These are phyloP conservation scores for Iodosphaeria phyllophila DNA, from an alignment of 2,329 filamentous ascomycete genomes.

Conservation along the genomic window DNA sequence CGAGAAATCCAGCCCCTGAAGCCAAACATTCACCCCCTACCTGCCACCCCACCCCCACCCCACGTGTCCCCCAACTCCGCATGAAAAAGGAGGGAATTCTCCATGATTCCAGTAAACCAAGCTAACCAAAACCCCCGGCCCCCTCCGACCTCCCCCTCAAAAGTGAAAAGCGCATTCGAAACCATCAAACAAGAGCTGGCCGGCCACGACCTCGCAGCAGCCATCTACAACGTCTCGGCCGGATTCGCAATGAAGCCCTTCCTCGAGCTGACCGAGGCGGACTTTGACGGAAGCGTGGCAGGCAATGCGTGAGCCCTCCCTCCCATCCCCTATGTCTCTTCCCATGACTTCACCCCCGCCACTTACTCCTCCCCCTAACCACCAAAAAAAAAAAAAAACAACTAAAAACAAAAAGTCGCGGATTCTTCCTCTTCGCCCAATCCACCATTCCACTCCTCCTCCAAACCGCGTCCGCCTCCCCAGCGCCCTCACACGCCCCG, in stretches of 20 bases:
- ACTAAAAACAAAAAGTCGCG: slow-evolving; percentile 20
- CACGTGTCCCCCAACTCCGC: too few species aligned
- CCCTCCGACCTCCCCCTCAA: too few species aligned
- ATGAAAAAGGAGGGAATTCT: too few species aligned
- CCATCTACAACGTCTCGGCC: slow-evolving; percentile 49
- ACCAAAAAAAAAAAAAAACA: not conserved
- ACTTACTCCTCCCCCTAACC: not conserved
- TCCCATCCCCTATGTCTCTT: not conserved
- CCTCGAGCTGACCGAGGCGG: slow-evolving; percentile 30
- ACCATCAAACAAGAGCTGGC: slow-evolving; percentile 36
- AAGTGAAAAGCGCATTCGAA: too few species aligned
- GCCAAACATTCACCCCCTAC: too few species aligned
- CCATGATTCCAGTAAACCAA: too few species aligned
- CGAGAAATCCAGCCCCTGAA: too few species aligned
- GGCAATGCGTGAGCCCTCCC: slow-evolving; percentile 26
- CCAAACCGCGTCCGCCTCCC: slow-evolving; percentile 24
- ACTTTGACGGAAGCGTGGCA: slow-evolving; percentile 26
- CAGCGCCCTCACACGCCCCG: slow-evolving; percentile 36
- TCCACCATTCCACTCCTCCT: slow-evolving; percentile 45
- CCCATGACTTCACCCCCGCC: not conserved
- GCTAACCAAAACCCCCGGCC: too few species aligned
- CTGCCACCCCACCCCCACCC: too few species aligned
- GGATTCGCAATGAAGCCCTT: slow-evolving; percentile 35
- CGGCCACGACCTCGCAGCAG: slow-evolving; percentile 36
- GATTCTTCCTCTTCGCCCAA: slow-evolving; percentile 54